Evolutionary conservation across 208 protist genomes (phyloP), one percentile per base, ranked within the genome.

Genomic region (Herpetomonas tarakana): DNA sequence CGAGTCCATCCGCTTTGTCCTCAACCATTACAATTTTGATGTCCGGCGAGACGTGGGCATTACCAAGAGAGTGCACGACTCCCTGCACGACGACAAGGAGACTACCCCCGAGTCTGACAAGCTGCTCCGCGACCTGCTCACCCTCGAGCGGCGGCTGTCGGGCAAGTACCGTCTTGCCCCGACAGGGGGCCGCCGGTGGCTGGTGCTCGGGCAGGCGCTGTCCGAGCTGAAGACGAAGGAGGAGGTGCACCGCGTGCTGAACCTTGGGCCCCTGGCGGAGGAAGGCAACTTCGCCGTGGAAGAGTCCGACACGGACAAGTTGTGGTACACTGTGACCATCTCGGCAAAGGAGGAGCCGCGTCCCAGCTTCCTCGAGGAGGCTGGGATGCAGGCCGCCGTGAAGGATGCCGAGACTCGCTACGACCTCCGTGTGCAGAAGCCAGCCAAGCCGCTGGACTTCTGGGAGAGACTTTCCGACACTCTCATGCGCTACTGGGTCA

Each of bases 11-110:
- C 76, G 90, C 22, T 96, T 92, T 74, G 83, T 92, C 18, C 56
- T 93, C 18, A 82, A 93, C 56, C 90, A 96, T 74, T 96, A 88
- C 75, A 93, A 93, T 60, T 93, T 93, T 62, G 86, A 93, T 65
- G 71, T 96, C 16, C 90, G 90, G 28, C 90, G 90, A 19, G 90
- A 96, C 68, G 86, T 65, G 1, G 22, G 46, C 19, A 93, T 96
- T 58, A 91, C 90, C 1, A 70, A 75, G 22, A 72, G 72, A 44
- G 76, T 91, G 31, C 83, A 91, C 49, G 71, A 91, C 24, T 78
- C 75, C 18, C 31, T 91, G 21, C 65, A 77, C 7, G 68, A 73
- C 38, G 70, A 73, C 14, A 62, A 65, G 28, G 60, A 60, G 25
- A 76, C 77, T 22, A 93, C 81, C n/a, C 52, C 54, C 9, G 73